Percentiles rank a stretch among this genome's conserved stretches.
These are phyloP conservation scores for Calonectria pauciramosa DNA, from an alignment of 2,329 filamentous ascomycete species.

Conservation along the genomic window DNA sequence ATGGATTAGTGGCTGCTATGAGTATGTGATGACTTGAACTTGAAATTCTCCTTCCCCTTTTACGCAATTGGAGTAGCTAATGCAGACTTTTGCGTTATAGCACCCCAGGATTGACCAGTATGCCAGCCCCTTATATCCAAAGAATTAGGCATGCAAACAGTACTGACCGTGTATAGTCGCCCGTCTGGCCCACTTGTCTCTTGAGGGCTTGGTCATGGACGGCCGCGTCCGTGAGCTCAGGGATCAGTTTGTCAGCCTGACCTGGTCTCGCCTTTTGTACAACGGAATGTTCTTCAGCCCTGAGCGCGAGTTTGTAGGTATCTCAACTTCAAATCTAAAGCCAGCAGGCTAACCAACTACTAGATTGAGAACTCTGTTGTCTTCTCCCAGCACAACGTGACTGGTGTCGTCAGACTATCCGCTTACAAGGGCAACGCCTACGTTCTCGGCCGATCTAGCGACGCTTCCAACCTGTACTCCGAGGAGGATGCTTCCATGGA, in stretches of 20 bases:
- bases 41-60: too few species aligned
- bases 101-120: not conserved
- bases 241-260: constrained; percentile 63
- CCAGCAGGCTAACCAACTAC: not conserved
- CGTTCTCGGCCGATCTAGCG: constrained; percentile 56
- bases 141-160: not conserved
- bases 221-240: constrained; percentile 65
- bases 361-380: constrained; percentile 70
- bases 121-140: not conserved
- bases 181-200: constrained; percentile 54
- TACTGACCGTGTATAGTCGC: constrained; percentile 30
- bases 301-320: constrained; percentile 58
- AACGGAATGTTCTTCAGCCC: constrained; percentile 70
- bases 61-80: not conserved
- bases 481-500: constrained; percentile 63
- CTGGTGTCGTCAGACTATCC: constrained; percentile 53
- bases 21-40: not conserved
- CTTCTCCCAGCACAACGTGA: constrained; percentile 64
- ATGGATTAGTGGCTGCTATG: constrained; percentile 54
- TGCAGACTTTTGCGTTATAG: not conserved
- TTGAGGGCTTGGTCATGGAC: constrained; percentile 70
- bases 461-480: constrained; percentile 61
- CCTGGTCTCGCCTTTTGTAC: constrained; percentile 60
- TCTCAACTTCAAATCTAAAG: not conserved
- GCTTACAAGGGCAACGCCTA: constrained; percentile 53